Percentiles rank a stretch among this genome's conserved stretches.
phyloP scores from a whole-genome alignment of 140 eudicot species.

The Bidens hawaiensis region DNA sequence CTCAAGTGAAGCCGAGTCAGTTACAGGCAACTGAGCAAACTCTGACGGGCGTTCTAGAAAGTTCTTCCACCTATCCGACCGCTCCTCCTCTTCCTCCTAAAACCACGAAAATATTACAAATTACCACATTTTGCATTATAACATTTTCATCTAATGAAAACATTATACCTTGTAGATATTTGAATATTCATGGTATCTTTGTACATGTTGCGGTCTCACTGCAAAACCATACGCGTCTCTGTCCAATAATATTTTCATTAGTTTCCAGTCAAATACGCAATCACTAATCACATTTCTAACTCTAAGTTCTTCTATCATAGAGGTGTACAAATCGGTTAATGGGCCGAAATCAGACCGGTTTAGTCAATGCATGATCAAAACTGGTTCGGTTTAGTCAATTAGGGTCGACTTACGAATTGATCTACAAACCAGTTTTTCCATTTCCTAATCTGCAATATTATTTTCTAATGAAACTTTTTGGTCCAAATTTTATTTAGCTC shows the following conservation, averaged over 20 bases:
- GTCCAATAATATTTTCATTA: constrained; percentile 13
- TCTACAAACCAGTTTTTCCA: too few relatives aligned
- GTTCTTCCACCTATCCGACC: constrained; percentile 90
- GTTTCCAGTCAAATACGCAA: not conserved
- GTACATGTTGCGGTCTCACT: constrained; percentile 92
- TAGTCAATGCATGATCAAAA: too few relatives aligned
- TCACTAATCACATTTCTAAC: constrained; percentile 1
- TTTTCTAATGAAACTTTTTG: not conserved
- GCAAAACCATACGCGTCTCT: constrained; percentile 99
- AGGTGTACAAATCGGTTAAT: too few relatives aligned
- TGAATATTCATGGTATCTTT: constrained; percentile 91
- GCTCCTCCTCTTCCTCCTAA: constrained; percentile 95
- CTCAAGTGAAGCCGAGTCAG: constrained; percentile 13
- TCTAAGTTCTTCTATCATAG: too few relatives aligned
- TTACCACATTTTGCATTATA: not conserved
- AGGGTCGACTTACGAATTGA: too few relatives aligned
- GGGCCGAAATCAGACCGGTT: too few relatives aligned
- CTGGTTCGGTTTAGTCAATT: too few relatives aligned
- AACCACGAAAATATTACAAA: not conserved
- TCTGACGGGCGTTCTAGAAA: constrained; percentile 67
- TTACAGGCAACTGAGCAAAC: constrained; percentile 36
- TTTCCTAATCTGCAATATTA: not conserved
- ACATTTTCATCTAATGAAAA: too few relatives aligned
- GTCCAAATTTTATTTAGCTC: constrained; percentile 5
- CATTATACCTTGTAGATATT: constrained; percentile 95